phyloP scores from a whole-genome alignment of 345 rosid genomes.

The Corymbia maculata region DNA sequence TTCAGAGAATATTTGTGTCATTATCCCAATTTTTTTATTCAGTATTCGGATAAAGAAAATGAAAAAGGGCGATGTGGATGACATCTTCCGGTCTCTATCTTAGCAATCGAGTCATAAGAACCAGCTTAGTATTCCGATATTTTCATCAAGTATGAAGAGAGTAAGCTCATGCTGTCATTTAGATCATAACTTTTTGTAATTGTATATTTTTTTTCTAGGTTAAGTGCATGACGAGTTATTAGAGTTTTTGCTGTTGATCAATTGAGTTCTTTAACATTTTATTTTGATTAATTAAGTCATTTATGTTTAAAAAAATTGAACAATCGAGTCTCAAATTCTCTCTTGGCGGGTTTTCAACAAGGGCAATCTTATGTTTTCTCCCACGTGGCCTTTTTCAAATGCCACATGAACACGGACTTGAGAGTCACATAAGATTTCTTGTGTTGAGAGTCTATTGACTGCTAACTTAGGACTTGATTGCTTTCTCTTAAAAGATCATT shows the following conservation, averaged over 20 bases:
- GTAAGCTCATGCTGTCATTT: not conserved
- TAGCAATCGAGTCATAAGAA: not conserved
- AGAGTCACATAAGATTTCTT: not conserved
- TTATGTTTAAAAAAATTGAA: not conserved
- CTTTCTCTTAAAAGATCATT: too few relatives aligned
- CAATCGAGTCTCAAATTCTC: not conserved
- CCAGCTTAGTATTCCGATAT: not conserved
- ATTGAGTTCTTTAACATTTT: not conserved
- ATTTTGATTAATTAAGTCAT: not conserved
- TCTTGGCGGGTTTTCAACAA: not conserved
- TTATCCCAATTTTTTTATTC: rapidly evolving
- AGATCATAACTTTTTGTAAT: not conserved
- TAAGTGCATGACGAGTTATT: not conserved
- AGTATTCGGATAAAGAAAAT: not conserved
- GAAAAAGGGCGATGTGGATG: not conserved
- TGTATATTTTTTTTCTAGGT: not conserved
- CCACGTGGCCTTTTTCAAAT: not conserved
- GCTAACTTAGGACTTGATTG: too few relatives aligned
- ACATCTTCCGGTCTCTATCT: not conserved
- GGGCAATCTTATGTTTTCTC: not conserved
- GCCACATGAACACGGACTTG: not conserved
- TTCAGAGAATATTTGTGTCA: rapidly evolving
- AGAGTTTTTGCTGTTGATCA: not conserved
- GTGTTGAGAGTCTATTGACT: rapidly evolving
- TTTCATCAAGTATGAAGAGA: not conserved